A percentile compares a stretch with the other conserved stretches of the same genome.
phyloP scores from a whole-genome alignment of 192 early-diverging fungal genomes.

The Diversispora eburnea region DNA sequence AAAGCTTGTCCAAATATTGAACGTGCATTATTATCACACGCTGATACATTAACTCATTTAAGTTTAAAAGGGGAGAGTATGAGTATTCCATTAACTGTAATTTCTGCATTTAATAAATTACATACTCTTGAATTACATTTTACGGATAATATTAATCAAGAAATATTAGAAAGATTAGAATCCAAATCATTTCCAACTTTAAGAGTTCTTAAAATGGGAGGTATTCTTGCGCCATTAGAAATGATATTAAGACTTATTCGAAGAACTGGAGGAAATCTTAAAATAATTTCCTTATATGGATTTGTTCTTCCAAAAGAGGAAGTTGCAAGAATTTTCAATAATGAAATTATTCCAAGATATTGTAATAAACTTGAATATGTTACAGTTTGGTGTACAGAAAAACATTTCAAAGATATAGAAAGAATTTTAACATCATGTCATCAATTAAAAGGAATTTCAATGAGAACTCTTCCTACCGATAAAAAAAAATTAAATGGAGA shows the following conservation, averaged over 20 bases:
- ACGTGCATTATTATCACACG: background rate
- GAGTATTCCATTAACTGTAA: background rate
- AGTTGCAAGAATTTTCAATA: background rate
- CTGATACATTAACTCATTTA: background rate
- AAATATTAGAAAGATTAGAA: conserved; percentile 12
- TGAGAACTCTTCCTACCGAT: background rate
- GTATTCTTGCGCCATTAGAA: background rate
- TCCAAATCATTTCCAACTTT: background rate
- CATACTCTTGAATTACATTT: background rate
- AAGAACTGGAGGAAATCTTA: conserved; percentile 1
- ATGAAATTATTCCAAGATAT: background rate
- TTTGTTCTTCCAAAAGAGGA: background rate
- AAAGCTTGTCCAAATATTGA: background rate
- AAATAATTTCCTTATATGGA: conserved; percentile 6
- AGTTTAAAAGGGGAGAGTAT: background rate
- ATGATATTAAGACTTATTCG: background rate
- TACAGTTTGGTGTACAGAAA: background rate
- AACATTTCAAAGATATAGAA: conserved; percentile 1
- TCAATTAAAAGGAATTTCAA: background rate
- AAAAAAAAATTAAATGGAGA: background rate
- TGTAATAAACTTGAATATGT: background rate
- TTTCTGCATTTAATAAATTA: background rate
- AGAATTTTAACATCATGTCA: conserved; percentile 1
- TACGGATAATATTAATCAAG: background rate
- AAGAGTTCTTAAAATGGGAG: conserved; percentile 5